Base-by-base conservation (phyloP, 2,329 filamentous ascomycete species). In the Verticillium dahliae region DNA sequence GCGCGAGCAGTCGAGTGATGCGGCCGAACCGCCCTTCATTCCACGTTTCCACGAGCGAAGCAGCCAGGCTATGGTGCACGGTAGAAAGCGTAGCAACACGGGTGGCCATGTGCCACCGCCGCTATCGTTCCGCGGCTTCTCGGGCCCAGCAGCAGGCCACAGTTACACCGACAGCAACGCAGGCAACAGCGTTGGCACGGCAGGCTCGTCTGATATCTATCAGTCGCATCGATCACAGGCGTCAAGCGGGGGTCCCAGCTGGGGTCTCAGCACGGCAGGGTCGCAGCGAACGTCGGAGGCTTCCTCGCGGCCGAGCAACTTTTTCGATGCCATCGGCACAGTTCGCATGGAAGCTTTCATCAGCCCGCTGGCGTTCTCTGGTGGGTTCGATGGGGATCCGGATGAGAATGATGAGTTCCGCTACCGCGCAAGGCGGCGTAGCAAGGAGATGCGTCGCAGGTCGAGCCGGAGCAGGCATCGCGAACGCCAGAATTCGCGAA, bases 291-390 rank as follows among this genome's bases (percentile, higher is more conserved):
- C 81, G 2, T 84, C 82, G 0, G 83, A 86, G 63, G 80, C 81
- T 3, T 85, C 82, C 1, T 83, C 80, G 10, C 72, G 76, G 6
- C 73, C 74, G 35, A 77, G 77, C 62, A 86, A 87, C 73, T 93
- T 95, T 77, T 95, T 95, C 70, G 92, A 96, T 68, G 90, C 90
- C 1, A 89, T 96, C 62, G 92, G 93, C 1, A 98, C 93, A 1
- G 87, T 98, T 56, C 87, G 95, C 34, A 98, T 99, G 94, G 94
- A 98, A 74, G 95, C 95, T 0, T 99, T 98, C 73, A 96, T 99
- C 67, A 86, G 81, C 67, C 86, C 86, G 0, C 72, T 88, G 11
- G 78, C 83, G 1, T 78, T 80, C 63, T 76, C 76, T 2, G 76
- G 77, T 34, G 45, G 45, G 6, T 76, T 80, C 59, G 75, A 77